phyloP scores from a whole-genome alignment of 257 asterid genomes.

The Ilex asprella region DNA sequence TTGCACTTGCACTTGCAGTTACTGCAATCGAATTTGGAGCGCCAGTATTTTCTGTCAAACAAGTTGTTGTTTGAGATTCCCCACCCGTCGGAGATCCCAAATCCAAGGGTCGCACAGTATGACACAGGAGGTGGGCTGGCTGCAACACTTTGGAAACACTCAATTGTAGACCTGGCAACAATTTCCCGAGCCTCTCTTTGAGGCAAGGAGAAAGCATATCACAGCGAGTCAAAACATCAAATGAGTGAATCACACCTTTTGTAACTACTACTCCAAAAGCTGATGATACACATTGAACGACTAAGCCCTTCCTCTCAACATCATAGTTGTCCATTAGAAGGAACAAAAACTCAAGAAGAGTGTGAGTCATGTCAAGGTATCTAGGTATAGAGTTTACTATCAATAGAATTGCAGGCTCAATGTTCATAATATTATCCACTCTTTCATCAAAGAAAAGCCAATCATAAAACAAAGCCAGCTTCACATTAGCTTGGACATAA shows the following conservation, averaged over 20 bases:
- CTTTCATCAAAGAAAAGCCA: constrained; percentile 78
- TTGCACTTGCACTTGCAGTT: too few relatives aligned
- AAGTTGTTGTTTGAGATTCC: too few relatives aligned
- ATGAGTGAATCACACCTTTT: constrained; percentile 51
- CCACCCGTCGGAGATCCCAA: too few relatives aligned
- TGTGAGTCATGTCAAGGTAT: constrained; percentile 55
- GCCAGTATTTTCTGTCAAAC: too few relatives aligned
- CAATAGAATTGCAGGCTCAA: constrained; percentile 69
- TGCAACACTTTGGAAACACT: constrained; percentile 11
- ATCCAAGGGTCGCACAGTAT: too few relatives aligned
- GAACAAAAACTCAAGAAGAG: constrained; percentile 68
- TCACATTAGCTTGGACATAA: constrained; percentile 57
- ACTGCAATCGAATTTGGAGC: too few relatives aligned
- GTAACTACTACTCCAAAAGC: constrained; percentile 44
- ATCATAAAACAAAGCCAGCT: constrained; percentile 73
- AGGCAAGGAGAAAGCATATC: constrained; percentile 48
- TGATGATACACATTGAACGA: constrained; percentile 40
- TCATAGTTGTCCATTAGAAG: constrained; percentile 64
- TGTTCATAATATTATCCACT: constrained; percentile 55
- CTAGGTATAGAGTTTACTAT: constrained; percentile 64
- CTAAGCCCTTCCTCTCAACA: constrained; percentile 52
- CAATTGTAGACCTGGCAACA: constrained; percentile 23
- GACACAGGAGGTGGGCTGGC: background rate
- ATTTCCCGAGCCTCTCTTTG: constrained; percentile 42
- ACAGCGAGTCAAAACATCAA: constrained; percentile 45